Base-by-base conservation (phyloP, 768 basidiomycete species). In the Rhizopogon salebrosus region DNA sequence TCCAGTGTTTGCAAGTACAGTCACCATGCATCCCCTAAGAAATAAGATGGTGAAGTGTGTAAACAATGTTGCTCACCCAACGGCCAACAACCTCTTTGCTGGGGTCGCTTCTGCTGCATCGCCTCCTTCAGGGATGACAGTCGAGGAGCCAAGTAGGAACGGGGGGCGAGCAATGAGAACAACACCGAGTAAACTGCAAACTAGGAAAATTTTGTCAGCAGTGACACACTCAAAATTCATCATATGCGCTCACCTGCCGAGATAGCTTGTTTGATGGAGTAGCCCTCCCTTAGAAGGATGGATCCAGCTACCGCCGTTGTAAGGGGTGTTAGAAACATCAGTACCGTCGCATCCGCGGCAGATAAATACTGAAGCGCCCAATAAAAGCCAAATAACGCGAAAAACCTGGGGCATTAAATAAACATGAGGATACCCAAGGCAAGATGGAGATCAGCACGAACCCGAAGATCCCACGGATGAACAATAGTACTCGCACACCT, bases 161-260 rank as follows among this genome's bases (percentile, higher is more conserved):
- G 76, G 70, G 0, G 93, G 93, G 31, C 89, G 76, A 8, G 92
- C 89, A 46, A 97, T 91, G 8, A 93, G 74, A 14, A 94, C 64
- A 7, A 92, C 90, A 0, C 92, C 93, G 8, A 79, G 39, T 24
- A 95, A 74, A 65, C 89, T 86, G 46, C 79, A 75, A 11, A 85
- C 80, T 80, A 58, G n/a, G 38, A 20, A 48, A 36, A 41, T 18
- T 23, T 37, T 14, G 14, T 31, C 31, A 26, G 29, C 4, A 51
- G n/a, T 22, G n/a, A 6, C 2, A n/a, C n/a, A n/a, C 8, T 8
- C 14, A 9, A 20, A 14, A 8, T 31, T 31, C 8, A 31, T 18
- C 14, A 14, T 3, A 10, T 14, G 22, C 10, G 48, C 73, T 54
- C 52, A 79, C 80, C 34, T 14, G 79, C 80, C 6, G 81, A 87